Conservation (phyloP, 345 rosid species). For the Pseudoturritis turrita region DNA sequence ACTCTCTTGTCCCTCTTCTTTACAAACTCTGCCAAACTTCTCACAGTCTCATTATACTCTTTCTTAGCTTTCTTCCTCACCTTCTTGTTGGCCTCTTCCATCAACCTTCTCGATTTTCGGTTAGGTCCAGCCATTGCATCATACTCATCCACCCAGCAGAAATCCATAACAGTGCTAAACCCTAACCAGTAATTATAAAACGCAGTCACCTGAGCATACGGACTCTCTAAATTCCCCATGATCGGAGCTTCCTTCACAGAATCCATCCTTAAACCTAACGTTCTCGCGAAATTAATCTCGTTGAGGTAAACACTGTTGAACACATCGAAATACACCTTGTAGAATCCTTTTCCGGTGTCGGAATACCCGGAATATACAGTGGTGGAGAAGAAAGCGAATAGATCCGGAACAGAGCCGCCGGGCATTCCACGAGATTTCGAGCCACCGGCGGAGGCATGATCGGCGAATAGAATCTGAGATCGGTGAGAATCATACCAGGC, state of each 20-base stretch:
- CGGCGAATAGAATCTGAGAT: conserved; percentile 88
- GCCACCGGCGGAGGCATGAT: conserved; percentile 35
- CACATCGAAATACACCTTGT: conserved; percentile 73
- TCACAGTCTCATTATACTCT: conserved; percentile 78
- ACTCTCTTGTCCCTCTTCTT: conserved; percentile 97
- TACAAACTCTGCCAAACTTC: conserved; percentile 74
- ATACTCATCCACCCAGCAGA: conserved; percentile 79
- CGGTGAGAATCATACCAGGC: conserved; percentile 96
- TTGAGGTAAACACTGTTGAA: conserved; percentile 54
- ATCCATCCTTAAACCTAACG: conserved; percentile 56
- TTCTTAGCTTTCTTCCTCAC: conserved; percentile 75
- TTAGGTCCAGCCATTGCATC: conserved; percentile 69
- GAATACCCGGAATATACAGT: conserved; percentile 63
- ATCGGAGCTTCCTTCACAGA: conserved; percentile 65
- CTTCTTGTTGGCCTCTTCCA: conserved; percentile 97
- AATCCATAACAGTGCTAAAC: conserved; percentile 81
- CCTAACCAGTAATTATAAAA: conserved; percentile 86
- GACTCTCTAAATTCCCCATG: conserved; percentile 82
- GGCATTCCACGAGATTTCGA: conserved; percentile 39
- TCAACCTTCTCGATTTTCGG: conserved; percentile 65
- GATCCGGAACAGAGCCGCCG: conserved; percentile 50
- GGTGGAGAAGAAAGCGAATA: conserved; percentile 75
- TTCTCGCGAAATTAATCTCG: conserved; percentile 58
- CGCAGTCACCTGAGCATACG: conserved; percentile 72
- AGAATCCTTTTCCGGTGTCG: conserved; percentile 75